Conservation (phyloP, 2,329 filamentous ascomycete species). For the Zelopaecilomyces penicillatus region DNA sequence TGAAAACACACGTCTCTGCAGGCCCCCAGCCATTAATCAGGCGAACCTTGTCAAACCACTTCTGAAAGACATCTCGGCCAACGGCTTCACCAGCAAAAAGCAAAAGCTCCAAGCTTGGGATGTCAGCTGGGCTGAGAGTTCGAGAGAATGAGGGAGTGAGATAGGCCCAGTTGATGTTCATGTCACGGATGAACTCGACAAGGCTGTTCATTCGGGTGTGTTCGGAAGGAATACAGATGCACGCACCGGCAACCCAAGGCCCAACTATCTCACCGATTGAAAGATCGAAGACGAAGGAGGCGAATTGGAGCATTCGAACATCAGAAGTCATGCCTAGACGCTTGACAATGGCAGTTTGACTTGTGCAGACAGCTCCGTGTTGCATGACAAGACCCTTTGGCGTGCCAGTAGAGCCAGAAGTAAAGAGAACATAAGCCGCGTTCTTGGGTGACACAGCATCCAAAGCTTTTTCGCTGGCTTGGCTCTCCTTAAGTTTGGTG, state of each 20-base stretch:
- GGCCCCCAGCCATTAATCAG: constrained; percentile 15
- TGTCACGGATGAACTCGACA: constrained; percentile 5
- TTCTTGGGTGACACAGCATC: constrained; percentile 6
- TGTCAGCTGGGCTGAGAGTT: constrained; percentile 6
- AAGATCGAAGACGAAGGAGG: constrained; percentile 12
- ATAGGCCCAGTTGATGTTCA: constrained; percentile 4
- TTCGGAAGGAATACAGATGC: constrained; percentile 12
- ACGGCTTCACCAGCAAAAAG: constrained; percentile 11
- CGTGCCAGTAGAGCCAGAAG: constrained; percentile 11
- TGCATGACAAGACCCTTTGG: constrained; percentile 13
- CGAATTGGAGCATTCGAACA: constrained; percentile 12
- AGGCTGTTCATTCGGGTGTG: constrained; percentile 6
- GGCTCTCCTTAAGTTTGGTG: neutral
- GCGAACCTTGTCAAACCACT: constrained; percentile 8
- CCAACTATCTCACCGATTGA: constrained; percentile 10
- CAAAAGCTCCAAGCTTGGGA: constrained; percentile 9
- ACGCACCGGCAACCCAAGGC: constrained; percentile 9
- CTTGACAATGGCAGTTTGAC: constrained; percentile 3
- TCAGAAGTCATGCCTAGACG: constrained; percentile 2
- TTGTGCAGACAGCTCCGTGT: constrained; percentile 8
- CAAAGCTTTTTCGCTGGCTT: neutral
- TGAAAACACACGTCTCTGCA: constrained; percentile 10
- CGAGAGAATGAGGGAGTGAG: constrained; percentile 11
- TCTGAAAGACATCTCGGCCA: constrained; percentile 6
- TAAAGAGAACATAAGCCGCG: constrained; percentile 11